These are phyloP conservation scores for Berkeleyomyces rouxiae DNA, from an alignment of 2,329 filamentous ascomycete genomes.

Conservation along the genomic window DNA sequence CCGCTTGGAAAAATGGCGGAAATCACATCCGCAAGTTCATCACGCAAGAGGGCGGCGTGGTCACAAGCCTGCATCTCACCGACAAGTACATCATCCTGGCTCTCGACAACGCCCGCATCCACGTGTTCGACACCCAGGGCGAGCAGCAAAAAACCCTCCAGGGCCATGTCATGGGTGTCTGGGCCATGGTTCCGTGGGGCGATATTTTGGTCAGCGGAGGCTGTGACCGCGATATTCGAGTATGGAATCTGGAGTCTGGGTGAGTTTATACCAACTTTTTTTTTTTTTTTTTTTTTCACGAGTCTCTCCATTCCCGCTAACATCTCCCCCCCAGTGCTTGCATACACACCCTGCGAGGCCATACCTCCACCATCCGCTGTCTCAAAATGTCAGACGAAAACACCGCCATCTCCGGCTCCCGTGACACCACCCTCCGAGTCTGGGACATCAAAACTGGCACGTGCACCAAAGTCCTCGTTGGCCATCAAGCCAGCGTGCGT, in stretches of 20 bases:
- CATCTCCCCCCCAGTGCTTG: constrained; percentile 38
- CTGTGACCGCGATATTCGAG: constrained; percentile 88
- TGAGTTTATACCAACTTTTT: constrained; percentile 27
- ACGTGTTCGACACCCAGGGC: constrained; percentile 89
- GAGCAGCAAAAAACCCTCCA: constrained; percentile 76
- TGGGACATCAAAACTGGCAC: constrained; percentile 85
- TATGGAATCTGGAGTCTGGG: constrained; percentile 93
- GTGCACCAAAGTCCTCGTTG: constrained; percentile 81
- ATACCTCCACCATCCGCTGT: constrained; percentile 92
- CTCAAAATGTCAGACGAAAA: constrained; percentile 92
- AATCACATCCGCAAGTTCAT: constrained; percentile 70
- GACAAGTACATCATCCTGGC: constrained; percentile 95
- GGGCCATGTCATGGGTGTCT: constrained; percentile 97
- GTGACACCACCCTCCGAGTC: constrained; percentile 84
- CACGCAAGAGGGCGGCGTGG: constrained; percentile 89
- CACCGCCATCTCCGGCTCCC: constrained; percentile 88
- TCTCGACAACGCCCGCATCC: constrained; percentile 94
- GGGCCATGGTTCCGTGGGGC: constrained; percentile 98
- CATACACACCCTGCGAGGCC: constrained; percentile 72
- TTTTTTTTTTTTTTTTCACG: neutral
- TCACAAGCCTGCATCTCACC: constrained; percentile 87
- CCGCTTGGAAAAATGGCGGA: constrained; percentile 90
- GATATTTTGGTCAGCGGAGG: constrained; percentile 90
- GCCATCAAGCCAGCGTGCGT: constrained; percentile 87
- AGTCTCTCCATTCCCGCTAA: neutral